phyloP scores from a whole-genome alignment of 2,329 filamentous ascomycete genomes.

The Fusarium liriodendri region DNA sequence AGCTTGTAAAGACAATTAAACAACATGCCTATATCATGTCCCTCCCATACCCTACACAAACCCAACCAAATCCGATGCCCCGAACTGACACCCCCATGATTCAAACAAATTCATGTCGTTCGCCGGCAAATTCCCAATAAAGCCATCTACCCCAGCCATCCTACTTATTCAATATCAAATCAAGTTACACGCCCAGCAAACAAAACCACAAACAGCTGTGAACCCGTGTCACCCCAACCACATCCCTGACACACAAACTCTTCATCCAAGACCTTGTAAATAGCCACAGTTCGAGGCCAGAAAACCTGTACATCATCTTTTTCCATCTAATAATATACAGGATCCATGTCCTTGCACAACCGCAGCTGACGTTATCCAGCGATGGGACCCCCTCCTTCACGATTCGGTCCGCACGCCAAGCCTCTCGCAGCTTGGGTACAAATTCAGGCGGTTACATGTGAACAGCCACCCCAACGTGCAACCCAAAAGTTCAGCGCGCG shows the following conservation, averaged over 20 bases:
- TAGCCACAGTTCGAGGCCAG: neutral
- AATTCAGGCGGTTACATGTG: slow-evolving; percentile 30
- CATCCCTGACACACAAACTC: neutral
- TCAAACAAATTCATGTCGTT: neutral
- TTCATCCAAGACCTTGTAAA: neutral
- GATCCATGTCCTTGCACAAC: neutral
- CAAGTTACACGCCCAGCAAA: slow-evolving; percentile 20
- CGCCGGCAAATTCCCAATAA: neutral
- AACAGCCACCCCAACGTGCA: neutral
- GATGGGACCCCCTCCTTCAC: neutral
- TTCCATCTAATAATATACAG: neutral
- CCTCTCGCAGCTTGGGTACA: slow-evolving; percentile 18
- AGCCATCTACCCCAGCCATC: neutral
- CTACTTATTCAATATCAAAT: neutral
- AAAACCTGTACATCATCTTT: neutral
- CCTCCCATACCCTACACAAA: neutral
- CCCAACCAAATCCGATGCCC: neutral
- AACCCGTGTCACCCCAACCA: slow-evolving; percentile 12
- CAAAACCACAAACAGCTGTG: slow-evolving; percentile 5
- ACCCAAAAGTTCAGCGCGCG: neutral
- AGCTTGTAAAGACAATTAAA: neutral
- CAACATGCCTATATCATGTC: neutral
- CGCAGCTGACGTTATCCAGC: slow-evolving; percentile 21
- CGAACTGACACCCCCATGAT: neutral
- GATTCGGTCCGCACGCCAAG: neutral